These are phyloP conservation scores for Capronia americana DNA, from an alignment of 2,329 filamentous ascomycete genomes.

Conservation along the genomic window DNA sequence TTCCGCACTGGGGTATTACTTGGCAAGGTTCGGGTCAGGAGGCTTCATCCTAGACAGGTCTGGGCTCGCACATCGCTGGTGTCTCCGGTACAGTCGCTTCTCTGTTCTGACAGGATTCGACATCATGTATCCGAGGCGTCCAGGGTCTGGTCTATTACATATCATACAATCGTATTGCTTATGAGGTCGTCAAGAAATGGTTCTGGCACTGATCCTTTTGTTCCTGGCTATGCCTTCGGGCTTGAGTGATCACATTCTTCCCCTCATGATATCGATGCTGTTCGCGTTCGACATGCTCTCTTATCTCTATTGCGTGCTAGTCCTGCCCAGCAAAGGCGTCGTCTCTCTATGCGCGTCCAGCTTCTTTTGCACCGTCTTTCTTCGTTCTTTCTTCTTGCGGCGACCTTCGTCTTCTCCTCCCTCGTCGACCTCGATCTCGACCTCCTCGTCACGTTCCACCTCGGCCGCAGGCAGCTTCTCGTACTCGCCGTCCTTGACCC, in stretches of 20 bases:
- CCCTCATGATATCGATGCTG: background rate
- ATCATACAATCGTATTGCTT: constrained; percentile 8
- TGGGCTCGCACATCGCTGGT: constrained; percentile 11
- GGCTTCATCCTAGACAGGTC: constrained; percentile 15
- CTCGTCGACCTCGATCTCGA: constrained; percentile 24
- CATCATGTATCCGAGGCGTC: constrained; percentile 18
- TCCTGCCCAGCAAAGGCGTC: constrained; percentile 25
- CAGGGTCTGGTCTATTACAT: constrained; percentile 2
- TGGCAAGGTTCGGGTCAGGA: background rate
- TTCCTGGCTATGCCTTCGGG: background rate
- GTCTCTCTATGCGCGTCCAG: constrained; percentile 23
- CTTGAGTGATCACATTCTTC: background rate
- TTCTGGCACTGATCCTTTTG: background rate
- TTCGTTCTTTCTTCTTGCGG: constrained; percentile 11
- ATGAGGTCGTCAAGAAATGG: background rate
- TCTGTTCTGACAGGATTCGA: constrained; percentile 7
- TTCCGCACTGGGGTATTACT: background rate
- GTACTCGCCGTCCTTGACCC: constrained; percentile 60
- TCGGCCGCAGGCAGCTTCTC: constrained; percentile 37
- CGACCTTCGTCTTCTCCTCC: constrained; percentile 15
- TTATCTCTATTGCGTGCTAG: constrained; percentile 1
- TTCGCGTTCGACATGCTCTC: background rate
- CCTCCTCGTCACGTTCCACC: constrained; percentile 26
- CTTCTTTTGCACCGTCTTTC: constrained; percentile 14
- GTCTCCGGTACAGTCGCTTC: background rate